Evolutionary conservation across 2,329 filamentous ascomycete genomes (phyloP), one percentile per base, ranked within the genome.

Genomic region (Beauveria brongniartii): DNA sequence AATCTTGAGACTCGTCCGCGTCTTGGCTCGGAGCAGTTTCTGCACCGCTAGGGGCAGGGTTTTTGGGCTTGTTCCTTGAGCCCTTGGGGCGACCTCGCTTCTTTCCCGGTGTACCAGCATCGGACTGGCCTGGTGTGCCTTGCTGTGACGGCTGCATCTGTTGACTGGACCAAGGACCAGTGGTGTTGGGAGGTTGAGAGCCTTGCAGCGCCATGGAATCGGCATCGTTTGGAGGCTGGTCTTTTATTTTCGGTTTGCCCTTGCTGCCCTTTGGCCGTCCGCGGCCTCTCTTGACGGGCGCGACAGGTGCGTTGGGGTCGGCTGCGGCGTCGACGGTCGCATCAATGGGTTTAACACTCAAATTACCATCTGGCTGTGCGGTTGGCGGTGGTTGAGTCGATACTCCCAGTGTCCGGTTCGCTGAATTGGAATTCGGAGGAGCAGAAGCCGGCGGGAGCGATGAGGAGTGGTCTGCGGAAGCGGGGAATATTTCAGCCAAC

Each of bases 401-500:
- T 5, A 47, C 20, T n/a, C 55, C 22, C 16, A 37, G 61, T 34
- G 24, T 55, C 34, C 40, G 61, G 9, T 30, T 28, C 24, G 55
- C n/a, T 16, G 55, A 40, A 30, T 28, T 44, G 20, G 53, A 5
- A 20, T 53, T 54, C 30, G 37, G 20, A 40, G 43, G 18, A 18
- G 41, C n/a, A 37, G 47, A 34, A n/a, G 60, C 26, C 8, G 46
- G 37, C n/a, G 56, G 44, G 22, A 53, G 26, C 18, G 53, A 26
- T 9, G 51, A 16, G 2, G 56, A 41, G 30, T 61, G 68, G 28
- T 54, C 34, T 61, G 62, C 37, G 16, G 43, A 44, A n/a, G 57
- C 16, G 20, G 84, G 84, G 63, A 87, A 88, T 59, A 88, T 84
- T 67, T 87, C 84, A 14, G 82, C 75, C 50, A 87, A 72, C 84